Evolutionary conservation across 768 basidiomycete species (phyloP), one percentile per base, ranked within the genome.

Genomic region (Cyathus striatus): DNA sequence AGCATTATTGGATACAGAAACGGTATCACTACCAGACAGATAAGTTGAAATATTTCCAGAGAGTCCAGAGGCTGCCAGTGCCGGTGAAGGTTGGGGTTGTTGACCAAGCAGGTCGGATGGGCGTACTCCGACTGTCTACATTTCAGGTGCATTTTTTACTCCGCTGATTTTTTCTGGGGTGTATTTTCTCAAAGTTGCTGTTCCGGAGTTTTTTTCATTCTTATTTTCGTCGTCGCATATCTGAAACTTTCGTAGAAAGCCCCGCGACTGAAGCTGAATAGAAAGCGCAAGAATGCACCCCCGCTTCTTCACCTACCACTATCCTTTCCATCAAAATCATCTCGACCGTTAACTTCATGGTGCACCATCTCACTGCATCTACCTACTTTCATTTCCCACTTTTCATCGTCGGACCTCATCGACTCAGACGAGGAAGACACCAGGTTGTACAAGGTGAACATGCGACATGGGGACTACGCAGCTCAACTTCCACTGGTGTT

Each of bases 301-400:
- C 81, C 86, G 20, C 58, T 88, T 21, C 73, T 90, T 30, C 82
- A 85, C 53, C 73, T 90, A 23, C 88, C 87, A 4, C 64, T 90
- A 30, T 61, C 74, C 16, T 84, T 89, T 60, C 83, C 82, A 42
- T 36, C 69, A 18, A 47, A 63, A 12, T 75, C 81, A 5, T 69
- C 78, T 13, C 74, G 62, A 37, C 73, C 73, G 14, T 65, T 88
- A 32, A 90, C 87, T 1, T 61, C 80, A 20, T 90, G 86, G 86
- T 72, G 71, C 18, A 87, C 79, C 9, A 62, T 89, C 51, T 59
- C 70, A 22, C 52, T 88, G n/a, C 58, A 83, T 53, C 68, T 90
- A 20, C 72, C 83, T 23, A 61, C 70, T 17, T 68, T 83, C 42
- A 60, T 88, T 10, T 66, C 79, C 12, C 72, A 79, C 50, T 88